These are phyloP conservation scores for Aspergillus aculeatinus DNA, from an alignment of 2,329 filamentous ascomycete species.

Conservation along the genomic window DNA sequence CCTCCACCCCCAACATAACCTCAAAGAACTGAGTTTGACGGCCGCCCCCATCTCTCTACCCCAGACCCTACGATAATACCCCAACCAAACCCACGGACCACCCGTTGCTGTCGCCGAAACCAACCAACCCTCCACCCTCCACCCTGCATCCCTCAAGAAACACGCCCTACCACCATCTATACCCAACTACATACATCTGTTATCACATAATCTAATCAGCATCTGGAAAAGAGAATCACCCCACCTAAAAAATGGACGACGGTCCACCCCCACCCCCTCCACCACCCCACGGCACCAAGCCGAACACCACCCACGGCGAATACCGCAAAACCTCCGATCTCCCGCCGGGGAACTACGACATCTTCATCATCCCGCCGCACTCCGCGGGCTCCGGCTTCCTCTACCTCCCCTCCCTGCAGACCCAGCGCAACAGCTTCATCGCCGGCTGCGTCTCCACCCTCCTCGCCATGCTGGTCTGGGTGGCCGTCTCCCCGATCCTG, in stretches of 20 bases:
- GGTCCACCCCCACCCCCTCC: constrained; percentile 67
- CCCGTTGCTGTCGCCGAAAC: background rate
- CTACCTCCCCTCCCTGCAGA: constrained; percentile 85
- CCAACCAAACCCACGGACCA: background rate
- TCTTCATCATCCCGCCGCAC: constrained; percentile 93
- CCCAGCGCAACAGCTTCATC: constrained; percentile 85
- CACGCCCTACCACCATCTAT: background rate
- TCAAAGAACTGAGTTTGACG: background rate
- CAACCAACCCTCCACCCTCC: background rate
- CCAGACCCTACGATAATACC: background rate
- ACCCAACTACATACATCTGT: background rate
- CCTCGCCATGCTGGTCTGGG: constrained; percentile 69
- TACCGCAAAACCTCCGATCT: constrained; percentile 57
- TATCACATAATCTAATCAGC: background rate
- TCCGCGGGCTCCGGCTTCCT: constrained; percentile 86
- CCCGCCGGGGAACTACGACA: constrained; percentile 90
- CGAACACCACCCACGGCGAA: constrained; percentile 61
- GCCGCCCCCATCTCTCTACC: background rate
- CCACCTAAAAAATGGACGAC: constrained; percentile 31
- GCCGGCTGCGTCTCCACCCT: constrained; percentile 80
- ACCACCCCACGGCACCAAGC: constrained; percentile 79
- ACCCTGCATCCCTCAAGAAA: background rate
- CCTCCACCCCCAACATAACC: background rate
- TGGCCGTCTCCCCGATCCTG: constrained; percentile 70
- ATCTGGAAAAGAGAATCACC: too few species aligned